Conservation (phyloP, 202 grass and related monocot species). For the Eragrostis tef region DNA sequence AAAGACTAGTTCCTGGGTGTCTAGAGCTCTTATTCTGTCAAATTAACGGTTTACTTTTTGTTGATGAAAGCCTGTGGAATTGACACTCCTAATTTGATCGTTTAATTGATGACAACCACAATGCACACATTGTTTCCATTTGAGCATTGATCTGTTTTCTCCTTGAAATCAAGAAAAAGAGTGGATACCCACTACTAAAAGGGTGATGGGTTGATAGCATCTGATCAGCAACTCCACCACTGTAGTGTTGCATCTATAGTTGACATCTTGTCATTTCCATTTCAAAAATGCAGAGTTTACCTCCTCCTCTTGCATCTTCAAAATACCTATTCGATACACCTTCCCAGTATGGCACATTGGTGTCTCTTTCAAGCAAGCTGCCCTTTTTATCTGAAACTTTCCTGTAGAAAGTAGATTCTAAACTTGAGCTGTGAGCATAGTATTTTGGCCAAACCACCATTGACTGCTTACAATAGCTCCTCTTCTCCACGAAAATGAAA, state of each 20-base stretch:
- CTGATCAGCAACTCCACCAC: conserved; percentile 18
- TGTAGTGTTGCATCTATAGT: not conserved
- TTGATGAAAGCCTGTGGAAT: conserved; percentile 4
- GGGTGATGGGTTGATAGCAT: conserved; percentile 35
- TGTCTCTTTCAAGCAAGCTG: conserved; percentile 50
- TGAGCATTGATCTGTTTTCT: not conserved
- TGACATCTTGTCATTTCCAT: conserved; percentile 37
- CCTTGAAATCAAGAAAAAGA: conserved; percentile 29
- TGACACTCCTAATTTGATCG: conserved; percentile 1
- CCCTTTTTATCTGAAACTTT: conserved; percentile 48
- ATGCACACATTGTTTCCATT: not conserved
- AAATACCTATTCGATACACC: conserved; percentile 13
- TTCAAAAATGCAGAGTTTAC: conserved; percentile 37
- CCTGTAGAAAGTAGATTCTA: conserved; percentile 48
- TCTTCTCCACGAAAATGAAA: conserved; percentile 27
- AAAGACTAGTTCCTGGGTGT: conserved; percentile 34
- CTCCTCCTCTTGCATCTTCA: conserved; percentile 31
- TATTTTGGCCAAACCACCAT: conserved; percentile 34
- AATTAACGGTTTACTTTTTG: conserved; percentile 31
- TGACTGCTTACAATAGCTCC: conserved; percentile 11
- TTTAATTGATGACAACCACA: conserved; percentile 21
- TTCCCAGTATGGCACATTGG: conserved; percentile 22
- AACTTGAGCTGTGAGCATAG: conserved; percentile 56
- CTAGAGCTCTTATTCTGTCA: conserved; percentile 20
- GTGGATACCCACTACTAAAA: conserved; percentile 23